Conservation (phyloP, 192 early-diverging fungal genomes). For the Backusella macrospora region DNA sequence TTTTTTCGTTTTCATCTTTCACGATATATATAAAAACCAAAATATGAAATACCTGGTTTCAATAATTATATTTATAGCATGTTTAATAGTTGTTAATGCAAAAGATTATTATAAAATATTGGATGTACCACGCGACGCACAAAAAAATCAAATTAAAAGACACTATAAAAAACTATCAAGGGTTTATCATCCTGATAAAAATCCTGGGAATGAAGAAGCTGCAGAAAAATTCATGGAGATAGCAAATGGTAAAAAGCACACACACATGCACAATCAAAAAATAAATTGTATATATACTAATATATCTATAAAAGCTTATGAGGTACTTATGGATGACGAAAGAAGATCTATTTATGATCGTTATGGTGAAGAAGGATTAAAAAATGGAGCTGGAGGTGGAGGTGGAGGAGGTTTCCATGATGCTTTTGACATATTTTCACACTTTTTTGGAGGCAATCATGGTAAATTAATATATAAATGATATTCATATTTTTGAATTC, state of each 20-base stretch:
- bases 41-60: not conserved
- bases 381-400: conserved; percentile 62
- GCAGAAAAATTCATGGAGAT: conserved; percentile 29
- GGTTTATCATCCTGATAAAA: conserved; percentile 88
- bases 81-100: conserved; percentile 21
- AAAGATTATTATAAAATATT: conserved; percentile 61
- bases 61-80: not conserved
- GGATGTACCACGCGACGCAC: conserved; percentile 78
- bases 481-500: not conserved
- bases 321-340: conserved; percentile 93
- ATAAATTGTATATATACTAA: conserved; percentile 34
- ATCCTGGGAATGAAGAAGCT: conserved; percentile 58
- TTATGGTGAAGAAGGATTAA: conserved; percentile 96
- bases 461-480: not conserved
- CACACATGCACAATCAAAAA: conserved; percentile 17
- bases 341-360: conserved; percentile 92
- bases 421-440: conserved; percentile 97
- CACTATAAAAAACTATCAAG: conserved; percentile 90
- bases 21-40: not conserved
- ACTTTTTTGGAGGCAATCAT: conserved; percentile 74
- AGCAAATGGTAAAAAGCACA: conserved; percentile 12
- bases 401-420: conserved; percentile 74
- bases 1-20: not conserved
- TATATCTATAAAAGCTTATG: conserved; percentile 96
- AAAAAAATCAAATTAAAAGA: conserved; percentile 88